Conservation (phyloP, 1,284 basidiomycete species). For the Sporisorium reilianum region DNA sequence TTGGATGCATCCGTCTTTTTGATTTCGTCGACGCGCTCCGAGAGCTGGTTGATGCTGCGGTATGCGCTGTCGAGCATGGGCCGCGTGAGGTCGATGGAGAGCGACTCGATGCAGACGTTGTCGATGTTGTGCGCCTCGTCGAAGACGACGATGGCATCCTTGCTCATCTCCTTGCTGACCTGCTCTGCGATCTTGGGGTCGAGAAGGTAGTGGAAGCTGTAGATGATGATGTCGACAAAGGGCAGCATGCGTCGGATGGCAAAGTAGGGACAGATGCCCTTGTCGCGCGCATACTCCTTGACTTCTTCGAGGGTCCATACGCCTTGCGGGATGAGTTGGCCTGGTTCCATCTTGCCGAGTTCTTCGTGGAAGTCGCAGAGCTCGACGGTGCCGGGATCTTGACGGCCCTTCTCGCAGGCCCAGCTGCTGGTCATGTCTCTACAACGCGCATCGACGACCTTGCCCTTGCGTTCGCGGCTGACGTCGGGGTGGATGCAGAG, state of each 20-base stretch:
- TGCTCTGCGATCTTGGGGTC: conserved; percentile 99
- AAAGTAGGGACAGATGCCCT: conserved; percentile 94
- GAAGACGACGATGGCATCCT: conserved; percentile 98
- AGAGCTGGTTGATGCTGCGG: conserved; percentile 86
- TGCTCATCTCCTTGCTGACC: conserved; percentile 96
- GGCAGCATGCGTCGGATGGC: conserved; percentile 97
- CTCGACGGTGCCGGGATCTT: conserved; percentile 89
- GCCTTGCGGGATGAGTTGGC: conserved; percentile 85
- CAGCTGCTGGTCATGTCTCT: conserved; percentile 91
- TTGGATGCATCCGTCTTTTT: conserved; percentile 93
- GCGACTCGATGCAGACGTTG: conserved; percentile 98
- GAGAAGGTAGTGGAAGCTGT: conserved; percentile 98
- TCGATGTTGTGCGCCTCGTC: conserved; percentile 99
- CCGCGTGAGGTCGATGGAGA: conserved; percentile 97
- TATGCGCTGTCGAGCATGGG: conserved; percentile 97
- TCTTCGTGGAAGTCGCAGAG: conserved; percentile 96
- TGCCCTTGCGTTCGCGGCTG: conserved; percentile 96
- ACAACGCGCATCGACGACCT: conserved; percentile 95
- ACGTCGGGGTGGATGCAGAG: conserved; percentile 96
- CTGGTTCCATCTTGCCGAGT: conserved; percentile 83
- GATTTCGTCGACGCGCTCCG: conserved; percentile 96
- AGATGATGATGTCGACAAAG: conserved; percentile 95
- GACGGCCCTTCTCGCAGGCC: conserved; percentile 85
- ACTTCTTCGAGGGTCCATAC: conserved; percentile 96
- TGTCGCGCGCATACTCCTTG: conserved; percentile 86